Base-by-base conservation (phyloP, 2,329 filamentous ascomycete species). In the Cladosporium velox region DNA sequence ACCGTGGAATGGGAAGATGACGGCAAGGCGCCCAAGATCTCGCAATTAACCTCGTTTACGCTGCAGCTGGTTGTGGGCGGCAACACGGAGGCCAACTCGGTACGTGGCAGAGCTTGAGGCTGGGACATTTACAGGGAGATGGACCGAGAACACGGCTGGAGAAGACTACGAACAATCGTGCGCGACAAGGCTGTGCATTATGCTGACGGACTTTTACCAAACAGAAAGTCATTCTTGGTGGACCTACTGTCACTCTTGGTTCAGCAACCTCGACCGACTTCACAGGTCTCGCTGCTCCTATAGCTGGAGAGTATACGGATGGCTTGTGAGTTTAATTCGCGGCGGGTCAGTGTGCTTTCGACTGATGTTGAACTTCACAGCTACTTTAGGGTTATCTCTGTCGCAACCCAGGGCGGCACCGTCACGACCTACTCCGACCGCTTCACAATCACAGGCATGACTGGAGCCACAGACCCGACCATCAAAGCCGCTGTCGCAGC, bases 391-490 rank as follows among this genome's bases (percentile, higher is more conserved):
- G 87, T 90, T 75, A 78, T 85, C 65, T 84, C 87, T 18, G 81
- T 81, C 7, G 83, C 82, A 5, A 80, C 81, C 21, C 81, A 82
- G n/a, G 84, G 86, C 44, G 84, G 84, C 35, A 83, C 82, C 4
- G 79, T 87, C 24, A 84, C 82, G 65, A 87, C 85, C 72, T 90
- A 83, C 74, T 90, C 88, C 12, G 71, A 79, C 59, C 87, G 88
- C 68, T 91, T 91, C 77, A 83, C 85, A n/a, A 79, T 90, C 62
- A 81, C 80, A 12, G 84, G 83, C 70, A 90, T 91, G 88, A 88
- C 84, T 2, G 88, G 88, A 44, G 78, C 78, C 4, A 89, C 89
- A 71, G 77, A 82, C 1, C 67, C 80, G 1, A 73, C 72, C 44
- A 76, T 85, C 57, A 70, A 72, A 28, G 66, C 72, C 24, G 79